Evolutionary conservation across 495 filamentous ascomycete species (phyloP).

Genomic region (Aspergillus nanangensis): DNA sequence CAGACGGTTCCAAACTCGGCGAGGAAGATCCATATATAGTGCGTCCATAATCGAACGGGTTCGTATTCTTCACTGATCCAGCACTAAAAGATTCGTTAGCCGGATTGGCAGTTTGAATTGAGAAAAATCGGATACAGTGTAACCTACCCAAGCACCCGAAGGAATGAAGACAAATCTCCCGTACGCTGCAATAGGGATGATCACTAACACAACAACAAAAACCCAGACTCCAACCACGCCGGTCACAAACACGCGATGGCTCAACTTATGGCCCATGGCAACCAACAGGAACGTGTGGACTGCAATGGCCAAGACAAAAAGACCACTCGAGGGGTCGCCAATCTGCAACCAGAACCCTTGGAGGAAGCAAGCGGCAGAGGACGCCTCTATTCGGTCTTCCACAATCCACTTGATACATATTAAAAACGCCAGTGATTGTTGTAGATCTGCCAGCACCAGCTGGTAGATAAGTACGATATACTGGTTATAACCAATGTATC

Average conservation of each 20-base stretch:
- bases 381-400: conserved; percentile 51
- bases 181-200: conserved; percentile 49
- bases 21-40: conserved; percentile 80
- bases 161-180: conserved; percentile 57
- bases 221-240: conserved; percentile 51
- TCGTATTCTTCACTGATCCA: conserved; percentile 64
- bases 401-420: conserved; percentile 60
- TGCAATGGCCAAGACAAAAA: conserved; percentile 67
- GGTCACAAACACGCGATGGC: conserved; percentile 47
- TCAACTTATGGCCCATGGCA: conserved; percentile 53
- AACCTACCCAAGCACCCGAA: conserved; percentile 58
- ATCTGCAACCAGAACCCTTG: conserved; percentile 70
- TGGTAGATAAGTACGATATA: conserved; percentile 72
- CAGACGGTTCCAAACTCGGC: conserved; percentile 58
- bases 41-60: conserved; percentile 60
- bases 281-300: conserved; percentile 65
- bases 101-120: neutral
- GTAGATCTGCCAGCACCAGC: conserved; percentile 68
- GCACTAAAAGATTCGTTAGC: conserved; percentile 43
- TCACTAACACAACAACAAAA: conserved; percentile 54
- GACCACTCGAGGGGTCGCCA: conserved; percentile 64
- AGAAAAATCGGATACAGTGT: neutral
- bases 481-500: conserved; percentile 59
- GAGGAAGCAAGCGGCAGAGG: conserved; percentile 55
- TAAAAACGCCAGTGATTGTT: conserved; percentile 64